phyloP scores from a whole-genome alignment of 352 stramenopile genomes.

The Saprolegnia parasitica region DNA sequence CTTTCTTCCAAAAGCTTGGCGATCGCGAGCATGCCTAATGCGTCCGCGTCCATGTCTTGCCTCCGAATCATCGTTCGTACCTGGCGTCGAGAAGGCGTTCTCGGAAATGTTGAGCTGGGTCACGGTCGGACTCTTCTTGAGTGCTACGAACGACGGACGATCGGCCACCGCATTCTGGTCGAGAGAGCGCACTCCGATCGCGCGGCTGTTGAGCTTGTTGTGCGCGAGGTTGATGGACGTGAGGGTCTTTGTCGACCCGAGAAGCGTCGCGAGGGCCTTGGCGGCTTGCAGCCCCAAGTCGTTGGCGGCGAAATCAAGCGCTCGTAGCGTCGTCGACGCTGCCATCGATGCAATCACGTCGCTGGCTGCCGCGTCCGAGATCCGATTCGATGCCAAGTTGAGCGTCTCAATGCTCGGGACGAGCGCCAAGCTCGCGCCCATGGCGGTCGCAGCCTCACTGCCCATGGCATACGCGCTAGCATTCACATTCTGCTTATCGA shows the following conservation, averaged over 20 bases:
- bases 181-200: too few relatives aligned
- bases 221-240: slow-evolving; percentile 62
- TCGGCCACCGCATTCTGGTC: not conserved
- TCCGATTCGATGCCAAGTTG: slow-evolving; percentile 70
- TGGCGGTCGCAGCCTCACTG: slow-evolving; percentile 50
- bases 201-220: slow-evolving; percentile 53
- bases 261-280: slow-evolving; percentile 38
- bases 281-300: slow-evolving; percentile 39
- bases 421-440: slow-evolving; percentile 56
- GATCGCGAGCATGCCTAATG: slow-evolving; percentile 50
- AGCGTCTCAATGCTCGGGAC: slow-evolving; percentile 59
- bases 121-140: slow-evolving; percentile 66
- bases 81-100: slow-evolving; percentile 56
- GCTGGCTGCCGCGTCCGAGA: slow-evolving; percentile 51
- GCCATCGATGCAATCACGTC: slow-evolving; percentile 44
- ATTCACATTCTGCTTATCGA: slow-evolving; percentile 38
- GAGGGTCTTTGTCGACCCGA: slow-evolving; percentile 47
- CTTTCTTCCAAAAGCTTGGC: slow-evolving; percentile 72
- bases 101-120: slow-evolving; percentile 62
- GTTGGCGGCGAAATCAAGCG: slow-evolving; percentile 67
- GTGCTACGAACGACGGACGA: slow-evolving; percentile 30
- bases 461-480: slow-evolving; percentile 64
- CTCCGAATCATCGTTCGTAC: slow-evolving; percentile 3
- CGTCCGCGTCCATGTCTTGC: not conserved
- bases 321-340: slow-evolving; percentile 27